These are phyloP conservation scores for Bryum argenteum DNA, from an alignment of 225 moss, liverwort and hornwort species.

Conservation along the genomic window DNA sequence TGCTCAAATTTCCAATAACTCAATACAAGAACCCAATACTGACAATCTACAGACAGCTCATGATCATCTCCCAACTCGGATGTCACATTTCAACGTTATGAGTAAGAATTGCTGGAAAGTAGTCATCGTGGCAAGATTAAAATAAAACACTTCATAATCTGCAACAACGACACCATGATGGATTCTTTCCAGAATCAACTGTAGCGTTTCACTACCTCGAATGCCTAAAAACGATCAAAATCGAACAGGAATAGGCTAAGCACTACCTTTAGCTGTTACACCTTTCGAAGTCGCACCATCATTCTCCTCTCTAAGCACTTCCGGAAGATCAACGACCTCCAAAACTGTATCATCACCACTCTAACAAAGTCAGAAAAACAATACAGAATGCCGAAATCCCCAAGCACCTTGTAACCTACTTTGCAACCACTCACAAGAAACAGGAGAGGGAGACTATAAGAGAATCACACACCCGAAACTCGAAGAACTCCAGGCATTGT, in stretches of 20 bases:
- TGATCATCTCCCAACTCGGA: too few species aligned
- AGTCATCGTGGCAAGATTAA: too few species aligned
- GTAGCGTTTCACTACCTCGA: not conserved
- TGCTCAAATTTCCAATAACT: not conserved
- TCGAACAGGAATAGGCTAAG: not conserved
- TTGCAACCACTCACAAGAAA: not conserved
- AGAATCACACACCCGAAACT: slow-evolving; percentile 56
- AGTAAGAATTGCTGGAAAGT: too few species aligned
- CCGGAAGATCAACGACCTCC: slow-evolving; percentile 65
- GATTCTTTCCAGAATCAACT: not conserved
- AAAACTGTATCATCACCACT: slow-evolving; percentile 55
- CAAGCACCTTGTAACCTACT: not conserved
- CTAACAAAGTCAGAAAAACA: slow-evolving; percentile 1
- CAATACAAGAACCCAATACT: too few species aligned
- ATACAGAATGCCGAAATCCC: not conserved
- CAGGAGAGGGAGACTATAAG: not conserved
- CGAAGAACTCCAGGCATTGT: slow-evolving; percentile 77
- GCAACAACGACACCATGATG: too few species aligned
- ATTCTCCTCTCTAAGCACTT: slow-evolving; percentile 45
- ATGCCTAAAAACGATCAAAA: not conserved
- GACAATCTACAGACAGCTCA: too few species aligned
- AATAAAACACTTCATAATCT: too few species aligned
- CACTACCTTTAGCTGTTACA: slow-evolving; percentile 48
- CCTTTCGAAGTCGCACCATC: slow-evolving; percentile 29
- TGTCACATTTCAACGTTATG: too few species aligned